Conservation (phyloP, 768 basidiomycete species). For the Filobasidium wieringae region DNA sequence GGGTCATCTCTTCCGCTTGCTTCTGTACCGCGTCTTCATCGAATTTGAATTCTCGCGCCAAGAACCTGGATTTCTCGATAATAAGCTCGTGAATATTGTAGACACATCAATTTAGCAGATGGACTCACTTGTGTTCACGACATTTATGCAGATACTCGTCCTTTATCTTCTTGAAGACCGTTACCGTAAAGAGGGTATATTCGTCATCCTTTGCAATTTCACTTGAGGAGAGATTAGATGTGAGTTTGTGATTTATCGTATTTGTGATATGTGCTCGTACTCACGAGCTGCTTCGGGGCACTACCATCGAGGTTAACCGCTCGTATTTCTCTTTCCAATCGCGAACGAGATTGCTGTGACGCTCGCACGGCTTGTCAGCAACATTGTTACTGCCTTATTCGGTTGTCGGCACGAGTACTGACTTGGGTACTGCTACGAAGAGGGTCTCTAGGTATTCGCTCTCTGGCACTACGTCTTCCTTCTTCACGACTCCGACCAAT, state of each 20-base stretch:
- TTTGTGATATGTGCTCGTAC: conserved; percentile 28
- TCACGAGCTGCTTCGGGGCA: conserved; percentile 80
- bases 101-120: not conserved
- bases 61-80: conserved; percentile 51
- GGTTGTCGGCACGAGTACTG: conserved; percentile 25
- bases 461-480: conserved; percentile 68
- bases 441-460: conserved; percentile 91
- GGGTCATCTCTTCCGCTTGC: conserved; percentile 66
- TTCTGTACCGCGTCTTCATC: conserved; percentile 69
- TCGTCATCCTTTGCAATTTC: conserved; percentile 74
- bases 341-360: conserved; percentile 49
- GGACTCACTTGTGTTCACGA: conserved; percentile 75
- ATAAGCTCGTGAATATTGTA: not conserved
- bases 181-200: conserved; percentile 69
- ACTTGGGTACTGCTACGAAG: conserved; percentile 90
- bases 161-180: conserved; percentile 78
- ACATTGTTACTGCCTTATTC: not conserved
- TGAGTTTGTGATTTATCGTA: no score
- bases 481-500: conserved; percentile 68
- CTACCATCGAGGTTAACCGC: conserved; percentile 73
- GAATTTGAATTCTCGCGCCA: conserved; percentile 84
- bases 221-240: conserved; percentile 32
- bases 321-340: conserved; percentile 88
- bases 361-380: not conserved
- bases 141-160: conserved; percentile 91